These are phyloP conservation scores for Ogataea corticis DNA, from an alignment of 805 yeast genomes.

Conservation along the genomic window DNA sequence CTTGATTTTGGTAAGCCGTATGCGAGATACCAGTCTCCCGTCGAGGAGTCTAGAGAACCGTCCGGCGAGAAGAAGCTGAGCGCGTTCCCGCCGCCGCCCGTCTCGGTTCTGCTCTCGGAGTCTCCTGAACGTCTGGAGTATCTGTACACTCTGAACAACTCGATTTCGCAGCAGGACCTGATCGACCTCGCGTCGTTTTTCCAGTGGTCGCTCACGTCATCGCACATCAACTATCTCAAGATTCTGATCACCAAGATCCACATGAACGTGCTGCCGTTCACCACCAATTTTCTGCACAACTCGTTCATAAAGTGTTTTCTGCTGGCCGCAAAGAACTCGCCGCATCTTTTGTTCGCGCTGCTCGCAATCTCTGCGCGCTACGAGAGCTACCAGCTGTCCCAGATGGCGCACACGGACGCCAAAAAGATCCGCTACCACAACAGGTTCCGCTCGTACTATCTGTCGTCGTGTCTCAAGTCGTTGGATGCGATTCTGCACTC, in stretches of 20 bases:
- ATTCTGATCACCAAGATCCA: constrained; percentile 37
- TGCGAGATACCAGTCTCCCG: neutral
- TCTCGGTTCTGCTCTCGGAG: constrained; percentile 12
- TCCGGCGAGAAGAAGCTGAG: constrained; percentile 6
- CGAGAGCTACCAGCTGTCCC: constrained; percentile 34
- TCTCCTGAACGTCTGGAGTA: constrained; percentile 29
- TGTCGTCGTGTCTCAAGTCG: constrained; percentile 63
- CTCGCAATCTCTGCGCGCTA: constrained; percentile 72
- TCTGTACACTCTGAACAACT: constrained; percentile 28
- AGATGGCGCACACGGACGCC: constrained; percentile 17
- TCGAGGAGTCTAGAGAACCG: neutral
- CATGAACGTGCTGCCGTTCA: constrained; percentile 36
- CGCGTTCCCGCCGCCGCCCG: constrained; percentile 29
- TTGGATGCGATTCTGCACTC: constrained; percentile 52
- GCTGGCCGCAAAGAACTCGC: constrained; percentile 44
- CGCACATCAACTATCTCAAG: constrained; percentile 35
- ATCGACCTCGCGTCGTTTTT: constrained; percentile 32
- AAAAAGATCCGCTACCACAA: constrained; percentile 45
- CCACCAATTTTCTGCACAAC: constrained; percentile 35
- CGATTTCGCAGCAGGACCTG: constrained; percentile 29
- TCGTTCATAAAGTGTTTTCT: constrained; percentile 35
- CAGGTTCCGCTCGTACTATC: constrained; percentile 58
- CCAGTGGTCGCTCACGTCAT: constrained; percentile 32
- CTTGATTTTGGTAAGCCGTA: constrained; percentile 11
- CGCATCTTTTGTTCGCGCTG: constrained; percentile 67